Percentiles rank a stretch among this genome's conserved stretches.
Conservation (phyloP, 805 yeast species). For the Zygotorulaspora florentina region DNA sequence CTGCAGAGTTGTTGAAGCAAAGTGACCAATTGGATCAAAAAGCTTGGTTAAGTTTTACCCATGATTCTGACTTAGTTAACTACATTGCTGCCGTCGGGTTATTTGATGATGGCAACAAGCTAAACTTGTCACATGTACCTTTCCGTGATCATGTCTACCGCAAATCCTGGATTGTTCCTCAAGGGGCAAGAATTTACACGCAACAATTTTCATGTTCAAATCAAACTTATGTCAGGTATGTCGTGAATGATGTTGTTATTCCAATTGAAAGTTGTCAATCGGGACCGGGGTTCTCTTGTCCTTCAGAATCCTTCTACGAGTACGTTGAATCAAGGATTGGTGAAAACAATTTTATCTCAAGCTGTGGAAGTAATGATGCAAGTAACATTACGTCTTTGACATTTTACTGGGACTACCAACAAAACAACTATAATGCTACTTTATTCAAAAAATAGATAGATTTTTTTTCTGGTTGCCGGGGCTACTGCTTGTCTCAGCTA, state of each 20-base stretch:
- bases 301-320: slow-evolving; percentile 34
- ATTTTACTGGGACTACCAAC: slow-evolving; percentile 23
- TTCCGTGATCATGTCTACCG: slow-evolving; percentile 45
- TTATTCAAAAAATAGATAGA: slow-evolving; percentile 5
- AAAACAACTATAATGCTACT: slow-evolving; percentile 19
- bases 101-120: slow-evolving; percentile 33
- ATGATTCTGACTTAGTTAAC: slow-evolving; percentile 64
- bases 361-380: slow-evolving; percentile 29
- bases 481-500: background rate
- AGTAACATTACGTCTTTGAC: slow-evolving; percentile 22
- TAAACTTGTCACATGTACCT: slow-evolving; percentile 43
- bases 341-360: slow-evolving; percentile 30
- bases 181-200: slow-evolving; percentile 51
- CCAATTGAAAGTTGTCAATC: slow-evolving; percentile 45
- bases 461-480: background rate
- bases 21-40: slow-evolving; percentile 48
- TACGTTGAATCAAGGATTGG: slow-evolving; percentile 33
- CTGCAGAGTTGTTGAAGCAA: slow-evolving; percentile 47
- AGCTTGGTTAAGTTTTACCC: slow-evolving; percentile 67
- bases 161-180: slow-evolving; percentile 49
- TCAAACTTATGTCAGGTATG: slow-evolving; percentile 43
- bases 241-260: slow-evolving; percentile 52
- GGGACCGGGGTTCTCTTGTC: slow-evolving; percentile 54
- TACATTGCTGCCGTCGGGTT: slow-evolving; percentile 64
- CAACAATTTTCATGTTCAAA: slow-evolving; percentile 46